These are phyloP conservation scores for Boletus bicolor DNA, from an alignment of 768 basidiomycete genomes.

Conservation along the genomic window DNA sequence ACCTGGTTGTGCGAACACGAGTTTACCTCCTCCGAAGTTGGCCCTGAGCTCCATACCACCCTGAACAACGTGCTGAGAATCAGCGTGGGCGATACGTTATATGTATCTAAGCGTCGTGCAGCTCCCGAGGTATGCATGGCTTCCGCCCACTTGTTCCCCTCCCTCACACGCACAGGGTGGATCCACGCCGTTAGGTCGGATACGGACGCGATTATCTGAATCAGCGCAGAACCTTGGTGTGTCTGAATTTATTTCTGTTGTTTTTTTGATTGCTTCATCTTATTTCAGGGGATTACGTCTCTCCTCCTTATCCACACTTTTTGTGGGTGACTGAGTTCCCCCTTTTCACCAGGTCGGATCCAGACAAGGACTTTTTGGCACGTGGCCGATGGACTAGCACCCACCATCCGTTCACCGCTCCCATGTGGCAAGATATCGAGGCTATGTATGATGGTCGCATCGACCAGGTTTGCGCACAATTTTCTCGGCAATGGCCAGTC, in stretches of 20 bases:
- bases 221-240: constrained; percentile 62
- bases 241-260: constrained; percentile 17
- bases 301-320: constrained; percentile 69
- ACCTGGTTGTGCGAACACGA: constrained; percentile 47
- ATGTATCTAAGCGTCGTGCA: constrained; percentile 51
- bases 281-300: constrained; percentile 51
- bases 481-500: not conserved
- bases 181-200: constrained; percentile 74
- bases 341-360: constrained; percentile 81
- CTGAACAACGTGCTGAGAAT: constrained; percentile 45
- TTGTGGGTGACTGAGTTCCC: constrained; percentile 97
- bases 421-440: constrained; percentile 85
- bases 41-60: constrained; percentile 26
- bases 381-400: constrained; percentile 88
- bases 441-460: constrained; percentile 69
- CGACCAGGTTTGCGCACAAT: constrained; percentile 42
- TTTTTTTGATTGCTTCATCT: constrained; percentile 6
- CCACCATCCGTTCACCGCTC: constrained; percentile 96
- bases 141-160: constrained; percentile 1
- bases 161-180: constrained; percentile 61
- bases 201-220: constrained; percentile 65
- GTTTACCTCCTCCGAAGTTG: constrained; percentile 22
- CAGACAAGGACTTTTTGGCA: constrained; percentile 83
- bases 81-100: constrained; percentile 52
- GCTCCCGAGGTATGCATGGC: constrained; percentile 47